phyloP scores from a whole-genome alignment of 805 yeast genomes.

The Brettanomyces custersianus region DNA sequence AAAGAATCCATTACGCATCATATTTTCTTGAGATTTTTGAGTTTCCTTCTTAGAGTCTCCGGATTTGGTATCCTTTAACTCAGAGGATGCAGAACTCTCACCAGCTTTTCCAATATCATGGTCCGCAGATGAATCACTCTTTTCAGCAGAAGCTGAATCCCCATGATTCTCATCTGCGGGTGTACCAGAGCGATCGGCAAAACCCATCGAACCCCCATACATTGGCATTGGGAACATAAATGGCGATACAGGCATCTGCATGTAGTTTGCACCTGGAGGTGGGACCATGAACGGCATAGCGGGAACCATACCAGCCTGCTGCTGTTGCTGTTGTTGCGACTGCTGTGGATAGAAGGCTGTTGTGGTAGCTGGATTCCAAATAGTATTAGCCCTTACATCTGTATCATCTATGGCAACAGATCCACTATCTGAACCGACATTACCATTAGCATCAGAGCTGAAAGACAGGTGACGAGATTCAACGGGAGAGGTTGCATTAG shows the following conservation, averaged over 20 bases:
- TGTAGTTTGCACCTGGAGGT: constrained; percentile 1
- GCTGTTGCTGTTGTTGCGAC: background rate
- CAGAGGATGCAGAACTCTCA: background rate
- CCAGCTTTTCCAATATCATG: background rate
- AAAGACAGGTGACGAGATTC: constrained; percentile 22
- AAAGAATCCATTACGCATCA: constrained; percentile 8
- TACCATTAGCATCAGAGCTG: constrained; percentile 19
- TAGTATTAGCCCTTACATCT: constrained; percentile 23
- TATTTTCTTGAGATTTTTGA: background rate
- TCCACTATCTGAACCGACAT: constrained; percentile 24
- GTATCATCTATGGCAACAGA: constrained; percentile 22
- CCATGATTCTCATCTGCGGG: background rate
- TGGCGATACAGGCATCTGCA: constrained; percentile 1
- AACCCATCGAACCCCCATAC: constrained; percentile 5
- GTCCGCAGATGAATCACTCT: background rate
- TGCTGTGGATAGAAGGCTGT: constrained; percentile 44
- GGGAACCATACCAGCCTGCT: too few relatives aligned
- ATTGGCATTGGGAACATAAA: constrained; percentile 5
- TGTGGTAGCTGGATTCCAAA: constrained; percentile 64
- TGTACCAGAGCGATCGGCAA: background rate
- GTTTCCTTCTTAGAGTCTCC: background rate
- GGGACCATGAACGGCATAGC: constrained; percentile 7
- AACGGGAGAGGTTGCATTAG: constrained; percentile 17
- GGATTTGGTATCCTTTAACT: background rate
- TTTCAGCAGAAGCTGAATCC: background rate